phyloP scores from a whole-genome alignment of 768 basidiomycete genomes.

The Antrodiella citrinella region DNA sequence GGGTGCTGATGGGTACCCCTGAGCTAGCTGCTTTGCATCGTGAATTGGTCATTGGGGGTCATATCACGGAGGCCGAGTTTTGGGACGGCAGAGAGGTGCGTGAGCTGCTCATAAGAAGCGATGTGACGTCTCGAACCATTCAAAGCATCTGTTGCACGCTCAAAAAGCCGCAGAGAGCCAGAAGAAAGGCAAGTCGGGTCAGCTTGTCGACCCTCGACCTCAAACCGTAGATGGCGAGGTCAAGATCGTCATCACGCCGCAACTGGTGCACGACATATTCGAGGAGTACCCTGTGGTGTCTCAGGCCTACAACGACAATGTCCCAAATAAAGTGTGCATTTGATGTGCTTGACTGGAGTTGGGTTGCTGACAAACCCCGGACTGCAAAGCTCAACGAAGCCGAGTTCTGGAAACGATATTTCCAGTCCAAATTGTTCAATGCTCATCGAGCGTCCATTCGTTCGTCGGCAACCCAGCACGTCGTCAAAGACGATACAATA shows the following conservation, averaged over 20 bases:
- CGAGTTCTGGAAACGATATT: slow-evolving; percentile 96
- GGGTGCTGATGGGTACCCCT: slow-evolving; percentile 68
- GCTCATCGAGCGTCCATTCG: slow-evolving; percentile 90
- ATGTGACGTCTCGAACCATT: slow-evolving; percentile 16
- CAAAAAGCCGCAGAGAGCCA: slow-evolving; percentile 69
- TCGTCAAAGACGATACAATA: slow-evolving; percentile 85
- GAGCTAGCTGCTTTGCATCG: slow-evolving; percentile 78
- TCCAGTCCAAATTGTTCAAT: slow-evolving; percentile 93
- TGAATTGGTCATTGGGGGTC: slow-evolving; percentile 77
- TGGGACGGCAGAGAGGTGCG: slow-evolving; percentile 93
- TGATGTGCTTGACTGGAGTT: not conserved
- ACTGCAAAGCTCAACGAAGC: slow-evolving; percentile 68
- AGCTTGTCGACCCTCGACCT: slow-evolving; percentile 83
- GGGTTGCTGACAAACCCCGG: not conserved
- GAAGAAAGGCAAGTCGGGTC: slow-evolving; percentile 74
- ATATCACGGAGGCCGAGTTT: slow-evolving; percentile 90
- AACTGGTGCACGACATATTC: slow-evolving; percentile 92
- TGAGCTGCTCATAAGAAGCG: slow-evolving; percentile 6
- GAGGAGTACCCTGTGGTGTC: slow-evolving; percentile 96
- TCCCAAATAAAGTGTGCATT: slow-evolving; percentile 67
- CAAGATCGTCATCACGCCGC: slow-evolving; percentile 85
- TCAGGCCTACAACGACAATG: slow-evolving; percentile 87
- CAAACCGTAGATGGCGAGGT: slow-evolving; percentile 81
- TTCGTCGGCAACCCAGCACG: slow-evolving; percentile 74
- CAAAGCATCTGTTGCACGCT: slow-evolving; percentile 68